Conservation (phyloP, 306 rosid genomes). For the Trifolium fragiferum region DNA sequence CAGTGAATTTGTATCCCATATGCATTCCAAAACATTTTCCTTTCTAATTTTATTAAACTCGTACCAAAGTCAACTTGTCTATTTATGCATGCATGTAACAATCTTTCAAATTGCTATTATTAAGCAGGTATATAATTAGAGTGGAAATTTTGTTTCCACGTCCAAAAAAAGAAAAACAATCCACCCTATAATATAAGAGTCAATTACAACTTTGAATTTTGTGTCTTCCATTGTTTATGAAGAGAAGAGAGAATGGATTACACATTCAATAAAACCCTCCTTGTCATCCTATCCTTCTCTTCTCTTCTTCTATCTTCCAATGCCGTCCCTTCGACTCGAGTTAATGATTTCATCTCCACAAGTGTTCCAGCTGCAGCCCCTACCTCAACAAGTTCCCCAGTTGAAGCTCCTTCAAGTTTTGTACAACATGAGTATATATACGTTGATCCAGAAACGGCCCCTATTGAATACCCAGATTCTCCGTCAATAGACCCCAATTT, state of each 20-base stretch:
- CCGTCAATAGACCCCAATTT: too few relatives aligned
- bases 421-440: too few relatives aligned
- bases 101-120: too few relatives aligned
- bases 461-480: too few relatives aligned
- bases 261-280: conserved; percentile 23
- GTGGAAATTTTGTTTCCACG: not conserved
- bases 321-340: not conserved
- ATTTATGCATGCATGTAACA: too few relatives aligned
- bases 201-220: not conserved
- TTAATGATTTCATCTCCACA: not conserved
- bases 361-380: not conserved
- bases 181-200: not conserved
- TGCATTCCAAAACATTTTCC: too few relatives aligned
- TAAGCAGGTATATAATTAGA: not conserved
- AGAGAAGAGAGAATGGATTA: conserved; percentile 42
- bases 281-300: conserved; percentile 39
- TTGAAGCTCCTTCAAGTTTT: too few relatives aligned
- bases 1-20: too few relatives aligned
- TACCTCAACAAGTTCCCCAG: too few relatives aligned
- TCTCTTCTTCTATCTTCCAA: conserved; percentile 18
- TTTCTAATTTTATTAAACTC: too few relatives aligned
- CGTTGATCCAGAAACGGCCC: too few relatives aligned
- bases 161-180: not conserved
- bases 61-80: too few relatives aligned
- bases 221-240: not conserved